Conservation (phyloP, 495 filamentous ascomycete species). For the Annulohypoxylon bovei region DNA sequence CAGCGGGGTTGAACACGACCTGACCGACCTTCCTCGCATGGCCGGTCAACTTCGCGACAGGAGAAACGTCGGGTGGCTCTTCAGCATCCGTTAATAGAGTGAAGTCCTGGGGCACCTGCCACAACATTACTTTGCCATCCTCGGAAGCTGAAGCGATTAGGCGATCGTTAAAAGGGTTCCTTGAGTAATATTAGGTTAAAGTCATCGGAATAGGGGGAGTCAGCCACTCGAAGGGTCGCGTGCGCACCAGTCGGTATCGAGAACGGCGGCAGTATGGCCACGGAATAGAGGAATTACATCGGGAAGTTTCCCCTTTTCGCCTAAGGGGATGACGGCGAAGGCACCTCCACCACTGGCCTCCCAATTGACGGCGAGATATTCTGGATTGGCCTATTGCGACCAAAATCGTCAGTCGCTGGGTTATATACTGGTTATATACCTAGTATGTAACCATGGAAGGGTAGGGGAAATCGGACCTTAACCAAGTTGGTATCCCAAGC, state of each 20-base stretch:
- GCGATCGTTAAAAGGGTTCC: constrained; percentile 94
- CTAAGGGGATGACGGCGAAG: constrained; percentile 93
- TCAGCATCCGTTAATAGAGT: constrained; percentile 84
- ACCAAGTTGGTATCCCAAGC: constrained; percentile 99
- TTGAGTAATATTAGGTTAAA: constrained; percentile 56
- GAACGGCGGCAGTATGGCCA: constrained; percentile 91
- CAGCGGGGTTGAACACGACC: constrained; percentile 96
- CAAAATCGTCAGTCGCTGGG: constrained; percentile 41
- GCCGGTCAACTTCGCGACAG: constrained; percentile 80
- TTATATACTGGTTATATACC: neutral
- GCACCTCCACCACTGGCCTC: constrained; percentile 96
- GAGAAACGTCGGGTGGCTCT: constrained; percentile 81
- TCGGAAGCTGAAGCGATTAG: constrained; percentile 94
- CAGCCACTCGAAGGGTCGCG: constrained; percentile 42
- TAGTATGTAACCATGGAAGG: neutral
- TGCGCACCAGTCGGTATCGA: constrained; percentile 96
- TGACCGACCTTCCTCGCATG: constrained; percentile 92
- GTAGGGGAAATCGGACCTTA: constrained; percentile 70
- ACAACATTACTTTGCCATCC: constrained; percentile 95
- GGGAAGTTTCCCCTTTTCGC: constrained; percentile 86
- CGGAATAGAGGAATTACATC: constrained; percentile 95
- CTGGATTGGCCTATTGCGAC: constrained; percentile 80
- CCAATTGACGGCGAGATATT: constrained; percentile 97
- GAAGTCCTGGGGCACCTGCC: constrained; percentile 92
- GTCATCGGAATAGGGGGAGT: constrained; percentile 30